phyloP scores from a whole-genome alignment of 345 rosid species.

The Lepidium aucheri region DNA sequence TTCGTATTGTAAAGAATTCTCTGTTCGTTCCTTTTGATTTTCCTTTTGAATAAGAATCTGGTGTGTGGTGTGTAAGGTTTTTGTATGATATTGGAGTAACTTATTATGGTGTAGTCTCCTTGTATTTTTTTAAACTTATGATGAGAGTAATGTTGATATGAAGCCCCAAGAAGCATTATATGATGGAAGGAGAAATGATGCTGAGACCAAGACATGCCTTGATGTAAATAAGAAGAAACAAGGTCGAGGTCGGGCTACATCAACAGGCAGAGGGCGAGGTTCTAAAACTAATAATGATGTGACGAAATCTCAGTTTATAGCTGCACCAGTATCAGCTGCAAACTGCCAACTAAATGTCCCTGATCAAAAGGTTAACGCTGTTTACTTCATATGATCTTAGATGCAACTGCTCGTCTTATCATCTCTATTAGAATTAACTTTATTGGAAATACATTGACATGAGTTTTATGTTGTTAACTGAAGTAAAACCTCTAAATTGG shows the following conservation, averaged over 20 bases:
- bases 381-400: not conserved
- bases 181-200: constrained; percentile 63
- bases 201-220: constrained; percentile 45
- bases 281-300: constrained; percentile 58
- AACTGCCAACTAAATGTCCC: constrained; percentile 69
- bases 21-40: not conserved
- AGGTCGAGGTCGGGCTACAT: constrained; percentile 78
- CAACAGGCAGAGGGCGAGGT: constrained; percentile 82
- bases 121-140: not conserved
- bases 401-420: not conserved
- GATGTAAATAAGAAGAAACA: constrained; percentile 68
- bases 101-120: not conserved
- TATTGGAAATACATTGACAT: not conserved
- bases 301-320: constrained; percentile 39
- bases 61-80: not conserved
- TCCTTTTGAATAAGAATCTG: not conserved
- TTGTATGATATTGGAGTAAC: not conserved
- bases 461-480: not conserved
- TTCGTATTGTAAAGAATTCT: not conserved
- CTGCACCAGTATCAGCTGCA: constrained; percentile 37
- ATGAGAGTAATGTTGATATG: constrained; percentile 2
- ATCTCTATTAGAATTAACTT: not conserved
- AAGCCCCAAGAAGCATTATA: constrained; percentile 35
- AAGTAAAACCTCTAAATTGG: not conserved
- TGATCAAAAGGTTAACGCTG: constrained; percentile 45